These are phyloP conservation scores for Apiospora phragmitis DNA, from an alignment of 2,329 filamentous ascomycete genomes.

Conservation along the genomic window DNA sequence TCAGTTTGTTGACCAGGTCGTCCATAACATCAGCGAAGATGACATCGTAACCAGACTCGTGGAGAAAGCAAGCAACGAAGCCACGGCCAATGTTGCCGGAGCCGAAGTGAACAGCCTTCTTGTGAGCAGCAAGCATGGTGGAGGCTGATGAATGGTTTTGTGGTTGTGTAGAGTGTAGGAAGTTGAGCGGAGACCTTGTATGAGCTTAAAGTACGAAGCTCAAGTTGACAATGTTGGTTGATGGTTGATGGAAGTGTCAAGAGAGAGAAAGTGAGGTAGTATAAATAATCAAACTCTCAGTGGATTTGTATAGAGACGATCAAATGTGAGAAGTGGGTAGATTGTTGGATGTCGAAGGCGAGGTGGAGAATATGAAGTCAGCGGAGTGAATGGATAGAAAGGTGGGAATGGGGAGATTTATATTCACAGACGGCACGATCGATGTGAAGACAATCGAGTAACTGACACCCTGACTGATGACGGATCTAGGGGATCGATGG, in stretches of 20 bases:
- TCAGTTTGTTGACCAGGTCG: constrained; percentile 75
- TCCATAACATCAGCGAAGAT: constrained; percentile 96
- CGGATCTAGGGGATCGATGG: constrained; percentile 2
- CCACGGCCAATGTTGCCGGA: constrained; percentile 84
- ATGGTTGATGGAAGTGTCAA: neutral
- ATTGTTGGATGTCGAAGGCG: neutral
- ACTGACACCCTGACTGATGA: neutral
- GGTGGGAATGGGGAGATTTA: constrained; percentile 6
- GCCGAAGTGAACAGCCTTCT: constrained; percentile 73
- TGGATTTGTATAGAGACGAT: neutral
- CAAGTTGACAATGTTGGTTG: neutral
- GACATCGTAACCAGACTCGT: constrained; percentile 93
- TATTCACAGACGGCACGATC: neutral
- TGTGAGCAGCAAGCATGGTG: neutral
- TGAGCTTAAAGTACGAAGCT: neutral
- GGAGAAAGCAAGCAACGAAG: constrained; percentile 88
- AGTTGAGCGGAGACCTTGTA: neutral
- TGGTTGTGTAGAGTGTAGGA: neutral
- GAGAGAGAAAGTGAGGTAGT: neutral
- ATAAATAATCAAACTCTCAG: neutral
- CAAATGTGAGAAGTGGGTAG: neutral
- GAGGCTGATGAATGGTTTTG: neutral
- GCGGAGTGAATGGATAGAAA: neutral
- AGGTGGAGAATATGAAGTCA: neutral
- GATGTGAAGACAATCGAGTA: neutral